These are phyloP conservation scores for Ascoidea rubescens DNA, from an alignment of 805 yeast genomes.

Conservation along the genomic window DNA sequence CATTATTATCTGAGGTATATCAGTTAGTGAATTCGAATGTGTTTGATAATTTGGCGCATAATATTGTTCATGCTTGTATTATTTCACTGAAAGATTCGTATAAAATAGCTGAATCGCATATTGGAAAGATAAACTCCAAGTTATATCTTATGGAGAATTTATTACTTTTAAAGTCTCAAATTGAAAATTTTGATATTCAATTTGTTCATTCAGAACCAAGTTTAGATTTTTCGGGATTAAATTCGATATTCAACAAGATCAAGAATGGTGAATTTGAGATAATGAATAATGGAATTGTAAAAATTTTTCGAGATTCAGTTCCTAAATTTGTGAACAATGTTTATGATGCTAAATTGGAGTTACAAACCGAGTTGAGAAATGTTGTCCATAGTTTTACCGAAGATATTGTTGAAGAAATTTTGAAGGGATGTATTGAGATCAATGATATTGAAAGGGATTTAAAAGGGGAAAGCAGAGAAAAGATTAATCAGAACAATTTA, in stretches of 20 bases:
- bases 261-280: slow-evolving; percentile 17
- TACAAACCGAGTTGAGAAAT: slow-evolving; percentile 59
- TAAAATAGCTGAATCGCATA: slow-evolving; percentile 26
- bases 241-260: slow-evolving; percentile 30
- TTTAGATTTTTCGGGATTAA: slow-evolving; percentile 71
- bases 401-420: slow-evolving; percentile 33
- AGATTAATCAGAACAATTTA: slow-evolving; percentile 19
- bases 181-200: slow-evolving; percentile 70
- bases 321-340: slow-evolving; percentile 73
- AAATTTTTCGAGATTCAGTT: slow-evolving; percentile 49
- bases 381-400: slow-evolving; percentile 58
- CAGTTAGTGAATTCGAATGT: slow-evolving; percentile 65
- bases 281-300: slow-evolving; percentile 21
- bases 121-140: slow-evolving; percentile 44
- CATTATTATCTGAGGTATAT: slow-evolving; percentile 62
- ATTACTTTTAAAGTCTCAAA: slow-evolving; percentile 52
- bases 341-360: slow-evolving; percentile 65
- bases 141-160: slow-evolving; percentile 62
- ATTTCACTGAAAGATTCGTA: slow-evolving; percentile 43
- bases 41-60: slow-evolving; percentile 83
- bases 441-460: slow-evolving; percentile 5
- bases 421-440: slow-evolving; percentile 14
- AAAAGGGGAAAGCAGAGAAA: neutral
- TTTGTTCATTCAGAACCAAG: slow-evolving; percentile 56
- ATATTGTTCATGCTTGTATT: slow-evolving; percentile 69